A percentile compares a stretch with the other conserved stretches of the same genome.
Conservation (phyloP, 1,284 basidiomycete species). For the Omphalotus olearius region DNA sequence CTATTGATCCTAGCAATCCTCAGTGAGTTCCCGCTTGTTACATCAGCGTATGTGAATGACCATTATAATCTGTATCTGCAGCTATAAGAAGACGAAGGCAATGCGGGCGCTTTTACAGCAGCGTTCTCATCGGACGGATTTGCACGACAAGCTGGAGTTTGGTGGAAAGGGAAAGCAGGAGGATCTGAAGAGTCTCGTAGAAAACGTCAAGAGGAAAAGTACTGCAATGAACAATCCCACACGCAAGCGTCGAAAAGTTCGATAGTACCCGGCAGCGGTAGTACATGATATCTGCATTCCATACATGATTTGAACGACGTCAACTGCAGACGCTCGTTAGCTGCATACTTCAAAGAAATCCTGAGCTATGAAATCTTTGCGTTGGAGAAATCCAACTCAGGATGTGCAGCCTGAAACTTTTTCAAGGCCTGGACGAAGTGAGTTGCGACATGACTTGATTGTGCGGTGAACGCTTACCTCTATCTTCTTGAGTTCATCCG, state of each 20-base stretch:
- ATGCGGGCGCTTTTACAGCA: slow-evolving; percentile 82
- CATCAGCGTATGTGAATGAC: not conserved
- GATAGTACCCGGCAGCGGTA: slow-evolving; percentile 13
- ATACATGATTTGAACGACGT: not conserved
- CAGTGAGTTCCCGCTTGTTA: slow-evolving; percentile 59
- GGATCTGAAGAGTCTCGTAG: slow-evolving; percentile 62
- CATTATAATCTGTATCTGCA: slow-evolving; percentile 27
- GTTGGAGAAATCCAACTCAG: slow-evolving; percentile 94
- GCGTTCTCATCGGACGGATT: slow-evolving; percentile 39
- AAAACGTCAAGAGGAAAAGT: slow-evolving; percentile 83
- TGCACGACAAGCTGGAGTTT: slow-evolving; percentile 15
- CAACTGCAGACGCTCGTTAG: too few species aligned
- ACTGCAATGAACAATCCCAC: slow-evolving; percentile 25
- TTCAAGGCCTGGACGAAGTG: slow-evolving; percentile 58
- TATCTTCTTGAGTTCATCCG: slow-evolving; percentile 86
- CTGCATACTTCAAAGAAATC: too few species aligned
- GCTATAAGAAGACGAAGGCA: slow-evolving; percentile 86
- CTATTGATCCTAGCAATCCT: slow-evolving; percentile 95
- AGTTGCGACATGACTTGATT: not conserved
- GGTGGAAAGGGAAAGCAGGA: slow-evolving; percentile 28
- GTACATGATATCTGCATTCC: not conserved
- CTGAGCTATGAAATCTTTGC: slow-evolving; percentile 69
- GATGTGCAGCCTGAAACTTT: slow-evolving; percentile 88
- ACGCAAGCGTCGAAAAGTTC: slow-evolving; percentile 57
- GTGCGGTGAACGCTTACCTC: slow-evolving; percentile 50